Base-by-base conservation (phyloP, 305 asterid genomes). In the Fraxinus sp. region DNA sequence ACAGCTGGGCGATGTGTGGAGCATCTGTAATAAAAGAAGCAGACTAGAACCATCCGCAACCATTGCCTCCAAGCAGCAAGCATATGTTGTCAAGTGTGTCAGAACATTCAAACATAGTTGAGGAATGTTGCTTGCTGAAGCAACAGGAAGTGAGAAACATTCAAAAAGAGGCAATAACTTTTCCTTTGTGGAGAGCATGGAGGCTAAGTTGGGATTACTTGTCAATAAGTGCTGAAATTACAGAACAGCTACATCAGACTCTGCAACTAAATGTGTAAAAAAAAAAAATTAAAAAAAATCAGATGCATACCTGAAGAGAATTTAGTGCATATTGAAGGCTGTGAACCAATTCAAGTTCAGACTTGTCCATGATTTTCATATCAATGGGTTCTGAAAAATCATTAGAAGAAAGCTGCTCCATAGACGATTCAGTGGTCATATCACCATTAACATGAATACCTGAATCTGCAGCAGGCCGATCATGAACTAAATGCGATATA, bases 41-140 rank as follows among this genome's bases (percentile, higher is more conserved):
- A 96, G 90, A 87, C 99, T 92, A 78, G 98, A 92, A 83, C 97
- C 92, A 90, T 96, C 99, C 14, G 98, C 91, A 85, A 95, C 99
- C 96, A 96, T 95, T 73, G 98, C 98, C 89, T 92, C 98, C 91
- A 96, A 88, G 91, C 98, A 96, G 82, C 98, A 97, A 82, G 97
- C 99, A 88, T 92, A 91, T 78, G 97, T 91, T 30, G 99, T 96
- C 91, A 96, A 86, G 85, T 92, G 95, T 77, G 99, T 92, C 78
- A 96, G 88, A 64, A 96, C 99, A 80, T 83, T 86, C 59, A 96
- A 85, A 88, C 99, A 96, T 37, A 96, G 94, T 88, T 92, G 96
- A 84, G 97, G 92, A 80, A 95, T 91, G 84, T 92, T 93, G 95
- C 91, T 91, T 32, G 87, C 78, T 59, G 98, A 91, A 84, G 98